phyloP scores from a whole-genome alignment of 768 basidiomycete species.

The Termitomyces sp. region DNA sequence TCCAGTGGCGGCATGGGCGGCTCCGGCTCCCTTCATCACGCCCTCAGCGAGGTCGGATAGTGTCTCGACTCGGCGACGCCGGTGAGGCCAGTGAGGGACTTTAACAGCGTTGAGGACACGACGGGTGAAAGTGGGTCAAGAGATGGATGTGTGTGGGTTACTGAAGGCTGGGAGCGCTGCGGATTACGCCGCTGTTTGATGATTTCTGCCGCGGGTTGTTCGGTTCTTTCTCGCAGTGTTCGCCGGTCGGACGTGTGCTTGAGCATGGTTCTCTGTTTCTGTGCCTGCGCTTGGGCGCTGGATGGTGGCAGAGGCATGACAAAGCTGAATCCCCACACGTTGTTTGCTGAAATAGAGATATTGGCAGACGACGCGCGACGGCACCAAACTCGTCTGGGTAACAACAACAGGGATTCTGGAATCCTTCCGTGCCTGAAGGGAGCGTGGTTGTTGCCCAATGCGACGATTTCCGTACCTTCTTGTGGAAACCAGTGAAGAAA shows the following conservation, averaged over 20 bases:
- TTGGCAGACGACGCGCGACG: background rate
- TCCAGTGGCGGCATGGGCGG: background rate
- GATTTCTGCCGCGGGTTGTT: background rate
- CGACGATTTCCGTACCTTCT: slow-evolving; percentile 6
- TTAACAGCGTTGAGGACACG: background rate
- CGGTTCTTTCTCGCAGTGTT: background rate
- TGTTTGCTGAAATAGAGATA: too few species aligned
- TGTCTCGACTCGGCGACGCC: background rate
- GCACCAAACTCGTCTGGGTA: background rate
- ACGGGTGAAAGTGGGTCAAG: background rate
- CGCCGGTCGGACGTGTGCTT: slow-evolving; percentile 1
- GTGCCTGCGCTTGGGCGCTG: slow-evolving; percentile 1
- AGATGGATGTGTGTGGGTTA: background rate
- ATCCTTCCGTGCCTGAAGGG: slow-evolving; percentile 3
- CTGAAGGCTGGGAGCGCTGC: background rate
- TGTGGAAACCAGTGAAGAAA: slow-evolving; percentile 1
- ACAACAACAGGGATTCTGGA: slow-evolving; percentile 2
- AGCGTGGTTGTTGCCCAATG: too few species aligned
- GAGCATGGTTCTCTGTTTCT: background rate
- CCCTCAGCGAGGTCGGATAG: background rate
- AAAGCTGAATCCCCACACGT: too few species aligned
- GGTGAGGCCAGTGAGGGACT: background rate
- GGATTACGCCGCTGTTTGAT: background rate
- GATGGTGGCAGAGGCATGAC: too few species aligned
- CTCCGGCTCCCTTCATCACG: slow-evolving; percentile 1